Evolutionary conservation across 805 yeast species (phyloP), one percentile per base, ranked within the genome.

Genomic region (Lipomyces lipofer): DNA sequence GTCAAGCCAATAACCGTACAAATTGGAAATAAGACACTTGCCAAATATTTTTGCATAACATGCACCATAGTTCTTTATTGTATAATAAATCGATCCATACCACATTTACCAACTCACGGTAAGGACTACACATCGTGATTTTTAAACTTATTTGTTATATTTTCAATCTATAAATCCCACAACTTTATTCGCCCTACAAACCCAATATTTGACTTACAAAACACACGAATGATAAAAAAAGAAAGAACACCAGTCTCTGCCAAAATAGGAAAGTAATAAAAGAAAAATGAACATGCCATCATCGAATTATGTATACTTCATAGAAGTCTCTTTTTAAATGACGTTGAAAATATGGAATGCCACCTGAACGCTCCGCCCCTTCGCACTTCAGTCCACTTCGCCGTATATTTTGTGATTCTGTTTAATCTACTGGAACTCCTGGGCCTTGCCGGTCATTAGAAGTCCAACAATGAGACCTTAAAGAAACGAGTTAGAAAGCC

Each of bases 381-480:
- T 44, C 54, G 42, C 13, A 13, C 22, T n/a, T 32, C 49, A 46
- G 6, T 13, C 45, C 42, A 13, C 8, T 21, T 17, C 45, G 28
- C 21, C 43, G 43, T 35, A 13, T 43, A 28, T 42, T 25, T 17
- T 35, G 30, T 40, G 40, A 22, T 40, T 38, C 21, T 25, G 21
- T 39, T 19, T 43, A 5, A 43, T 55, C 51, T 57, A 57, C 61
- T 57, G 61, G 56, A 91, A 89, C 68, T 92, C 98, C 51, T 77
- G 83, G 29, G 98, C 97, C 73, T 89, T 92, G 62, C 88, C 95
- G 40, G 97, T 94, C 97, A 94, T 94, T 72, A 94, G 80, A 66
- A 94, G 81, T 45, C 99, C 99, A 50, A 94, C 97, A 75, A 94
- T 94, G 64, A 94, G 83, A n/a, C 65, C 59, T 54, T n/a, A n/a